These are phyloP conservation scores for Willaertia magna DNA, from an alignment of 208 protist genomes.

Conservation along the genomic window DNA sequence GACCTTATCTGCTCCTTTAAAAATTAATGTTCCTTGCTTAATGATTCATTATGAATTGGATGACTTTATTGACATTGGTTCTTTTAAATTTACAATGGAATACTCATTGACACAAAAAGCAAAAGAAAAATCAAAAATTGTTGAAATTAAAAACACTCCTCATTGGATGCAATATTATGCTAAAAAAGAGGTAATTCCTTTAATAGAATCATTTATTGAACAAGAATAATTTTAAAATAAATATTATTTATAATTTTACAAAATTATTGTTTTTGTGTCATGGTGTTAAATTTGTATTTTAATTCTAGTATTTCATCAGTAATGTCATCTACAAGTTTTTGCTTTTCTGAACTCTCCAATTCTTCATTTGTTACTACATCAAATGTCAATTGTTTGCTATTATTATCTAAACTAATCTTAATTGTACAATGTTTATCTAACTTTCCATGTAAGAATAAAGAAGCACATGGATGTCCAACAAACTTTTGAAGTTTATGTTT, in stretches of 20 bases:
- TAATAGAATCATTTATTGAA: too few relatives aligned
- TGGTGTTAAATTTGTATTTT: too few relatives aligned
- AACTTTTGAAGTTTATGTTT: conserved; percentile 67
- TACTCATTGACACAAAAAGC: not conserved
- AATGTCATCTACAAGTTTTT: too few relatives aligned
- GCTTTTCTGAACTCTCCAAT: too few relatives aligned
- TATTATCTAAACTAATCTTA: not conserved
- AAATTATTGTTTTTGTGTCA: too few relatives aligned
- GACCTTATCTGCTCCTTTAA: too few relatives aligned
- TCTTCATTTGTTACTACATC: not conserved
- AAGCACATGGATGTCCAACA: conserved; percentile 22
- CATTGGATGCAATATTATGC: not conserved
- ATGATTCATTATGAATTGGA: not conserved
- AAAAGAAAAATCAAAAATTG: not conserved
- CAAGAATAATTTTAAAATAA: too few relatives aligned
- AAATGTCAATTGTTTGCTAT: not conserved
- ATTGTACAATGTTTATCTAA: not conserved
- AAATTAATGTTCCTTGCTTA: not conserved
- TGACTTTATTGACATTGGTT: not conserved
- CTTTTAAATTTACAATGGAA: not conserved
- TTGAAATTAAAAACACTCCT: not conserved
- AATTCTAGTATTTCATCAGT: too few relatives aligned
- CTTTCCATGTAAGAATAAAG: not conserved
- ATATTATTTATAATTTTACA: too few relatives aligned
- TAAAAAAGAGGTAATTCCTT: too few relatives aligned